These are phyloP conservation scores for Triticum urartu DNA, from an alignment of 176 grass and related monocot species.

Conservation along the genomic window DNA sequence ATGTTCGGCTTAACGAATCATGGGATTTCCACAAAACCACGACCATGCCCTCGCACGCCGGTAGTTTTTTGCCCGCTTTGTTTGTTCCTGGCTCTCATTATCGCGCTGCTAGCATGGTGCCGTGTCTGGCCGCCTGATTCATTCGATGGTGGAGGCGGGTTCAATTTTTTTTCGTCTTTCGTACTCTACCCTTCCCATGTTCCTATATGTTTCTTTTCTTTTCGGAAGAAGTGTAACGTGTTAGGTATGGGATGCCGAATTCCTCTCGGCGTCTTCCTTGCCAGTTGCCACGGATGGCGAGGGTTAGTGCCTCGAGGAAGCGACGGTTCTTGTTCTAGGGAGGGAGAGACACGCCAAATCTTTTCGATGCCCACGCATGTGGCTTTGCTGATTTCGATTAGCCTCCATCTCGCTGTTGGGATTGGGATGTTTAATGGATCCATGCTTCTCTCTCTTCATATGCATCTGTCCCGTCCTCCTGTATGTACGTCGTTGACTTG, in stretches of 20 bases:
- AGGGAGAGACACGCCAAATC: constrained; percentile 20
- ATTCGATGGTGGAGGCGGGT: too few species aligned
- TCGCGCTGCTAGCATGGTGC: neutral
- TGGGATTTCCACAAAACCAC: too few species aligned
- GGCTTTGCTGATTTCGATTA: constrained; percentile 19
- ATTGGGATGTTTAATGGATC: constrained; percentile 38
- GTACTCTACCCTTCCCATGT: neutral
- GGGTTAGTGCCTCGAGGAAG: constrained; percentile 24
- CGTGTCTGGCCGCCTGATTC: neutral
- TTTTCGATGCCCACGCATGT: constrained; percentile 14
- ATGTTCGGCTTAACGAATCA: too few species aligned
- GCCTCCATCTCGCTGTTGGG: neutral
- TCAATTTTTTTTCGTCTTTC: neutral
- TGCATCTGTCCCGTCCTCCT: neutral
- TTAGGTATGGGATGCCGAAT: constrained; percentile 28
- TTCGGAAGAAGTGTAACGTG: neutral
- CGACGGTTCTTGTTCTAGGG: neutral
- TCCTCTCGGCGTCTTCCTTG: constrained; percentile 26
- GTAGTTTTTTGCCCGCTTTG: too few species aligned
- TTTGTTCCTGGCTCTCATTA: neutral
- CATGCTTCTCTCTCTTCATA: neutral
- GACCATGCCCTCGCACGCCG: too few species aligned
- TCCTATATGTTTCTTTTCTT: neutral
- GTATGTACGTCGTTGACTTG: neutral
- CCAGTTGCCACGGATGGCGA: neutral